Conservation (phyloP, 2,329 filamentous ascomycete genomes). For the Talaromyces sp. region DNA sequence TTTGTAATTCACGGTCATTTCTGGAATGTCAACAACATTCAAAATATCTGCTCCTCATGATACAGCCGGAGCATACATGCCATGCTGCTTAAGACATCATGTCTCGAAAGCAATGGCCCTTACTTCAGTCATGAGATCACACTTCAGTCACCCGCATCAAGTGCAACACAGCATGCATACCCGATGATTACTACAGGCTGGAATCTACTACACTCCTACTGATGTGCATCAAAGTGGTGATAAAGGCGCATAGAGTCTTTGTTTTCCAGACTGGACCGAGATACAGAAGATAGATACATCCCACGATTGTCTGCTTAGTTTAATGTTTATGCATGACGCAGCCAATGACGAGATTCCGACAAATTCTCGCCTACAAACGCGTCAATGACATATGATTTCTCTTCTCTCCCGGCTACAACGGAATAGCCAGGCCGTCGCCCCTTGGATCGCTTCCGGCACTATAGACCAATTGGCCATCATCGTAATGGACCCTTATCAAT, state of each 20-base stretch:
- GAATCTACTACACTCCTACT: background rate
- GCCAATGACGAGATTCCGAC: constrained; percentile 1
- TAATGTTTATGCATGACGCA: constrained; percentile 2
- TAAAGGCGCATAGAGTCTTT: background rate
- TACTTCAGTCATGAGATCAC: background rate
- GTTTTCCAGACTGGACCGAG: background rate
- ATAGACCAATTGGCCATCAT: constrained; percentile 73
- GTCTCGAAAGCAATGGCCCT: background rate
- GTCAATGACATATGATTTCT: background rate
- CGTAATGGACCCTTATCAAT: constrained; percentile 73
- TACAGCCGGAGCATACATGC: constrained; percentile 2
- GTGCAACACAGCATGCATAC: constrained; percentile 1
- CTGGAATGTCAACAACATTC: background rate
- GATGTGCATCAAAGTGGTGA: background rate
- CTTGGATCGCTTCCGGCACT: constrained; percentile 85
- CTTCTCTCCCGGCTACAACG: constrained; percentile 28
- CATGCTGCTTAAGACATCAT: background rate
- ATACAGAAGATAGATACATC: background rate
- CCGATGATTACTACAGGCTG: background rate
- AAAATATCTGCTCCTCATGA: background rate
- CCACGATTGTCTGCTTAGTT: background rate
- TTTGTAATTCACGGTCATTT: background rate
- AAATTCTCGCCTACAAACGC: background rate
- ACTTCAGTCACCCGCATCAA: background rate
- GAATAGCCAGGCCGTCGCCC: constrained; percentile 73